phyloP scores from a whole-genome alignment of 805 yeast species.

The Huiozyma sinensis region DNA sequence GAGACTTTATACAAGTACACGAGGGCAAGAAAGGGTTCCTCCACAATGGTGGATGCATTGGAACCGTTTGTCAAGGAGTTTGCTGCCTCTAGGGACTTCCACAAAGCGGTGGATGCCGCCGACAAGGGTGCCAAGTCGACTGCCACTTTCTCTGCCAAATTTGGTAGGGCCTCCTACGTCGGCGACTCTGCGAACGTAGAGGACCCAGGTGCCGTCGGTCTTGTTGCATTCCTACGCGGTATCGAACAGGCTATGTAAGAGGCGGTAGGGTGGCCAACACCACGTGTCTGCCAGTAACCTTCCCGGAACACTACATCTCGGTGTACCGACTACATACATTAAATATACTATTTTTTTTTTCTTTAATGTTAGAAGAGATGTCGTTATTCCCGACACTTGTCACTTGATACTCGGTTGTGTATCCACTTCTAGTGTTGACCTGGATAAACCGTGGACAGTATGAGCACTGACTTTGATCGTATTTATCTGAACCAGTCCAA shows the following conservation, averaged over 20 bases:
- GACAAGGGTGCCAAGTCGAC: slow-evolving; percentile 68
- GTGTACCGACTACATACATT: no score
- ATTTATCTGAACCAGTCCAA: slow-evolving; percentile 83
- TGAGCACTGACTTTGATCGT: slow-evolving; percentile 70
- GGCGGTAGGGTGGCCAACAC: not conserved
- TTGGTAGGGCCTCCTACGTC: slow-evolving; percentile 92
- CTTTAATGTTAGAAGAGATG: no score
- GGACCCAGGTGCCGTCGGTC: slow-evolving; percentile 92
- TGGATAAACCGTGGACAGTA: not conserved
- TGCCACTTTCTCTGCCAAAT: slow-evolving; percentile 63
- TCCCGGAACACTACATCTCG: no score
- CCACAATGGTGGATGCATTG: slow-evolving; percentile 81
- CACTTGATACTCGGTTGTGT: not conserved
- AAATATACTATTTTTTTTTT: no score
- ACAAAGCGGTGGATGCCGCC: slow-evolving; percentile 59
- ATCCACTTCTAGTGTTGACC: not conserved
- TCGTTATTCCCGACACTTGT: no score
- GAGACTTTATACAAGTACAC: slow-evolving; percentile 76
- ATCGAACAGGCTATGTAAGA: slow-evolving; percentile 18
- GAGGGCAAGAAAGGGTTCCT: slow-evolving; percentile 77
- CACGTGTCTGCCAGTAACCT: no score
- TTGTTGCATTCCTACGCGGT: slow-evolving; percentile 42
- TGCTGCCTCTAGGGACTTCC: slow-evolving; percentile 38
- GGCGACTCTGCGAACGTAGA: slow-evolving; percentile 63
- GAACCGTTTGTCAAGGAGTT: slow-evolving; percentile 75